Evolutionary conservation across 106 monocot genomes (phyloP).

Genomic region (Allium cepa): DNA sequence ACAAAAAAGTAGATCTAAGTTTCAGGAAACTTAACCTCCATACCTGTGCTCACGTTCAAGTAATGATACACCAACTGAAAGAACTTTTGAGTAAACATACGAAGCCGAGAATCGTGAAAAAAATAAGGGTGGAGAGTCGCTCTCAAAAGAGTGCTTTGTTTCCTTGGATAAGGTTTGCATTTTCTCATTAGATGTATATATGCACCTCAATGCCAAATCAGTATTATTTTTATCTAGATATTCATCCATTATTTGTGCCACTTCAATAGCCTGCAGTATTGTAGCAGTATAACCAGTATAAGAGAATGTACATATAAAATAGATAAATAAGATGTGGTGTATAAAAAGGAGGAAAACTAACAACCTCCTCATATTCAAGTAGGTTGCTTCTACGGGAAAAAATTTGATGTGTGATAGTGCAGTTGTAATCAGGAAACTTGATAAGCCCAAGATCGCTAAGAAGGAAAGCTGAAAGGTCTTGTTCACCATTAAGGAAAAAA

Average conservation of each 20-base stretch:
- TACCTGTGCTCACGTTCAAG: constrained; percentile 73
- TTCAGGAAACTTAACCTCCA: background rate
- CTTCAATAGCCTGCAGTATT: constrained; percentile 66
- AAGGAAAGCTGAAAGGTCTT: constrained; percentile 84
- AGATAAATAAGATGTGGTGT: background rate
- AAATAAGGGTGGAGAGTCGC: constrained; percentile 29
- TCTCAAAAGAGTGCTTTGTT: constrained; percentile 10
- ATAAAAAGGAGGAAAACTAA: background rate
- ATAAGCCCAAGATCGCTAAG: constrained; percentile 80
- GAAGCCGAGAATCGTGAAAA: constrained; percentile 74
- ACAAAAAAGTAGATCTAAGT: background rate
- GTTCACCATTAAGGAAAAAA: constrained; percentile 94
- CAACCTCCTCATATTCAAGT: constrained; percentile 93
- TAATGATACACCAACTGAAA: constrained; percentile 81
- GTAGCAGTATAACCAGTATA: constrained; percentile 1
- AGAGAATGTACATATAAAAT: background rate
- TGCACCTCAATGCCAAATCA: constrained; percentile 63
- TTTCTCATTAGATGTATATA: constrained; percentile 29
- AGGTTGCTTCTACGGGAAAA: constrained; percentile 45
- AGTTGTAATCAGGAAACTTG: constrained; percentile 73
- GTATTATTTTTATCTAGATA: constrained; percentile 59
- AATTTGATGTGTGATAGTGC: constrained; percentile 47
- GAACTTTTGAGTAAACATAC: constrained; percentile 88
- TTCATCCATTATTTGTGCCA: constrained; percentile 90
- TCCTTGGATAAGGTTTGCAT: constrained; percentile 15